A percentile compares a stretch with the other conserved stretches of the same genome.
Evolutionary conservation across 1,284 basidiomycete genomes (phyloP).

Genomic region (Ustilago trichophora): DNA sequence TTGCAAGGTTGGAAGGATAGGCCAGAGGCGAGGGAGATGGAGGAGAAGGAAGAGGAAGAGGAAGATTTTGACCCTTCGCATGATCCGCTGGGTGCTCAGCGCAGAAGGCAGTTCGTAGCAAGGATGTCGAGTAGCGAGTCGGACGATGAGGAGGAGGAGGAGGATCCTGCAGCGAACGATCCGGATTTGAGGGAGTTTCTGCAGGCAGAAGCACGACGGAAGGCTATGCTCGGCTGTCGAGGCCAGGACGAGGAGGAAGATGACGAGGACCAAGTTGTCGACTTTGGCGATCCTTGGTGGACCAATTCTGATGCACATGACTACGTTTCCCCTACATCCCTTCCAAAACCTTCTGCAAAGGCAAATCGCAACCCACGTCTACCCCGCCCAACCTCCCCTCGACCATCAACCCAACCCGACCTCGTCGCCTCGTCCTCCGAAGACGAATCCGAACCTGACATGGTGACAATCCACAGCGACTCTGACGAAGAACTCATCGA

Average conservation of each 20-base stretch:
- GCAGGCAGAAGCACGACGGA: constrained; percentile 40
- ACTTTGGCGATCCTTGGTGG: constrained; percentile 35
- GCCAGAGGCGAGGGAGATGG: constrained; percentile 26
- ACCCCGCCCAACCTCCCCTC: not conserved
- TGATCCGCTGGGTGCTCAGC: not conserved
- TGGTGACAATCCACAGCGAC: constrained; percentile 33
- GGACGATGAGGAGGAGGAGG: constrained; percentile 15
- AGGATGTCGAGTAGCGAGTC: constrained; percentile 18
- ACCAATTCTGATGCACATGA: not conserved
- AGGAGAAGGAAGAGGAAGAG: constrained; percentile 13
- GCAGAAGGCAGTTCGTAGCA: not conserved
- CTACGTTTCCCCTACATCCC: not conserved
- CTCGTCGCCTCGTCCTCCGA: constrained; percentile 13
- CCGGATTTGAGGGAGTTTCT: constrained; percentile 51
- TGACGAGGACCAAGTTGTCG: constrained; percentile 33
- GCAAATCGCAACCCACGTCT: not conserved
- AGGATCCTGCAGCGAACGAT: constrained; percentile 35
- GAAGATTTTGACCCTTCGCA: constrained; percentile 33
- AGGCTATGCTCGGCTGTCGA: constrained; percentile 25
- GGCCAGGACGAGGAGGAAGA: not conserved
- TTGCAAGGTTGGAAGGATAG: constrained; percentile 41
- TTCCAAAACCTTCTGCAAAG: not conserved
- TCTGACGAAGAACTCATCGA: constrained; percentile 40
- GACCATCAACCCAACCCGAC: not conserved
- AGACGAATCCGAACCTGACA: constrained; percentile 29